Percentiles rank a stretch among this genome's conserved stretches.
Conservation (phyloP, 768 basidiomycete genomes). For the Cystofilobasidium ferigula region DNA sequence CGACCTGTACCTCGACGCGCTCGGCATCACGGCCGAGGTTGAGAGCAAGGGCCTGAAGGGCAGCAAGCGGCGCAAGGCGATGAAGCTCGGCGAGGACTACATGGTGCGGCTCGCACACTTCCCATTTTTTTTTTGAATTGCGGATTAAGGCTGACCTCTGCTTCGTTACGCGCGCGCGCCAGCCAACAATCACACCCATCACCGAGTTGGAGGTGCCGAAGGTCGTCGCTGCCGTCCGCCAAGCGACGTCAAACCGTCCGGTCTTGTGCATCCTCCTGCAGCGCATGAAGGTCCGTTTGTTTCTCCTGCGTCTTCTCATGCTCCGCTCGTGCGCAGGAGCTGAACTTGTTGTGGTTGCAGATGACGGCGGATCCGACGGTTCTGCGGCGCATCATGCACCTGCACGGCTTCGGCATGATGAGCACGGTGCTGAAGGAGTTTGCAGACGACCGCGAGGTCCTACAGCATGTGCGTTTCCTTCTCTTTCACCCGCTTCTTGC, state of each 20-base stretch:
- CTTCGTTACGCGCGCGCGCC: conserved; percentile 17
- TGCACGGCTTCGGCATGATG: conserved; percentile 90
- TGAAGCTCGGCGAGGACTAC: conserved; percentile 90
- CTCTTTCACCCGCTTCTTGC: too few relatives aligned
- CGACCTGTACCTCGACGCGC: conserved; percentile 84
- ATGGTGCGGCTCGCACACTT: conserved; percentile 45
- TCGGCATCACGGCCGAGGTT: conserved; percentile 87
- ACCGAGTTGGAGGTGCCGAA: conserved; percentile 72
- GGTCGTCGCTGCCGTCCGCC: conserved; percentile 79
- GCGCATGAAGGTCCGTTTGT: conserved; percentile 57
- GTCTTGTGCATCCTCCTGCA: conserved; percentile 72
- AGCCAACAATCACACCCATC: conserved; percentile 71
- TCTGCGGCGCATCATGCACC: conserved; percentile 68
- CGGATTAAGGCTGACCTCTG: background rate
- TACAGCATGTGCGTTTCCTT: conserved; percentile 50
- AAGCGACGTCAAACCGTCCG: conserved; percentile 63
- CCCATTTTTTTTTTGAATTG: background rate
- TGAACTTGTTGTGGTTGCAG: conserved; percentile 42
- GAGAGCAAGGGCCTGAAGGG: conserved; percentile 75
- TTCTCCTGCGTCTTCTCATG: background rate
- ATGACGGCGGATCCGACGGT: conserved; percentile 72
- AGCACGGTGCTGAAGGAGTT: conserved; percentile 74
- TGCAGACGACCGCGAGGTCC: conserved; percentile 55
- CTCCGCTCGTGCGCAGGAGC: conserved; percentile 6
- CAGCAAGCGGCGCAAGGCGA: conserved; percentile 73